Evolutionary conservation across 2,329 filamentous ascomycete species (phyloP).

Genomic region (Colletotrichum kahawae): DNA sequence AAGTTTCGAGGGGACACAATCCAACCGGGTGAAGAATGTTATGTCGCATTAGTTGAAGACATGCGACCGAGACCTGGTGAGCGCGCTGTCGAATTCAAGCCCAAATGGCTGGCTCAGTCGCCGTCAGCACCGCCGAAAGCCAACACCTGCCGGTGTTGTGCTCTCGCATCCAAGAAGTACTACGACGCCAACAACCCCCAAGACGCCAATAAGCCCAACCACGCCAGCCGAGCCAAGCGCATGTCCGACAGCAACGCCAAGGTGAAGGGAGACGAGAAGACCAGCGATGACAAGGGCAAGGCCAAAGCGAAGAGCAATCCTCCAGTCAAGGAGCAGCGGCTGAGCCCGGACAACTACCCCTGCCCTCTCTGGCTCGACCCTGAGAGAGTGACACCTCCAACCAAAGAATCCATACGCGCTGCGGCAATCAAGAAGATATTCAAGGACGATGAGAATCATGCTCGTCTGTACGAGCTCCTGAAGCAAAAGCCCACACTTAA

Average conservation of each 20-base stretch:
- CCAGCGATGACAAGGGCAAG: conserved; percentile 12
- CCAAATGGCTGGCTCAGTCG: conserved; percentile 83
- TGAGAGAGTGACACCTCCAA: background rate
- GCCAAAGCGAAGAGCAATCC: conserved; percentile 4
- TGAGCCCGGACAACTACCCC: conserved; percentile 11
- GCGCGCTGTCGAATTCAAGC: conserved; percentile 74
- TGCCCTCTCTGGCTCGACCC: conserved; percentile 22
- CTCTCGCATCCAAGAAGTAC: conserved; percentile 52
- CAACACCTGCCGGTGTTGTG: conserved; percentile 77
- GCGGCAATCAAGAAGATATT: background rate
- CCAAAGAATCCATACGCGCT: background rate
- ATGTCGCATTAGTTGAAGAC: conserved; percentile 73
- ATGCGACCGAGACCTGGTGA: conserved; percentile 55
- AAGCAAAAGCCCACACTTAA: background rate
- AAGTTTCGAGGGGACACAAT: conserved; percentile 44
- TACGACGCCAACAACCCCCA: conserved; percentile 1
- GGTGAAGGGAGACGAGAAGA: background rate
- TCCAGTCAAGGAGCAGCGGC: background rate
- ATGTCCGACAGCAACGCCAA: background rate
- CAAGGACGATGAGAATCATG: conserved; percentile 4
- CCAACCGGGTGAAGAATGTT: background rate
- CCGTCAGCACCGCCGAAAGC: conserved; percentile 69
- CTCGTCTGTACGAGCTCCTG: background rate
- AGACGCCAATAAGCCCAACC: background rate
- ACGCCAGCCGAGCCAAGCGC: too few relatives aligned